A percentile compares a stretch with the other conserved stretches of the same genome.
Conservation (phyloP, 169 alveolate genomes). For the Eimeria sp. region DNA sequence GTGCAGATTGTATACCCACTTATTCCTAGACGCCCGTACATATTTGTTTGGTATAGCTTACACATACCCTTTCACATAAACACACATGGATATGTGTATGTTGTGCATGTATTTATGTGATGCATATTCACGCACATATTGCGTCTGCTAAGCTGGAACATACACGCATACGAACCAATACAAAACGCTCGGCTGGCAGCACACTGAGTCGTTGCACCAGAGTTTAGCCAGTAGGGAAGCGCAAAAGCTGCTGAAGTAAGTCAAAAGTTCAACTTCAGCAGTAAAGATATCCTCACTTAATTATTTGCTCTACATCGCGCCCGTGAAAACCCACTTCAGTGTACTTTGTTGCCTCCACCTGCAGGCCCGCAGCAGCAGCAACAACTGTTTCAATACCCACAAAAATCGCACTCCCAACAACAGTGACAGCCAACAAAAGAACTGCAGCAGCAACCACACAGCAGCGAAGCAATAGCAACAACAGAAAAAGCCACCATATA, state of each 20-base stretch:
- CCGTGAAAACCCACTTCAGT: constrained; percentile 97
- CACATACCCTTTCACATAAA: no score
- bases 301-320: constrained; percentile 93
- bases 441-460: background rate
- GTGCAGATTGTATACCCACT: no score
- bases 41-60: no score
- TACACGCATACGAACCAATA: no score
- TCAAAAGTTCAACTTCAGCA: constrained; percentile 81
- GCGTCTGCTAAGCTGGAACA: no score
- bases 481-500: background rate
- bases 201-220: background rate
- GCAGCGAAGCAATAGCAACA: background rate
- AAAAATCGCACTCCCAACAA: background rate
- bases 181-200: no score
- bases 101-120: no score
- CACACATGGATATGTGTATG: no score
- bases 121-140: no score
- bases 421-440: background rate
- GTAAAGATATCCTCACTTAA: constrained; percentile 84
- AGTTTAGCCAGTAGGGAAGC: background rate
- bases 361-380: background rate
- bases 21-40: no score
- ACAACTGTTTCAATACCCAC: background rate
- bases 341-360: constrained; percentile 95
- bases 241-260: background rate